These are phyloP conservation scores for Panicum hallii DNA, from an alignment of 202 grass and related monocot species.

Conservation along the genomic window DNA sequence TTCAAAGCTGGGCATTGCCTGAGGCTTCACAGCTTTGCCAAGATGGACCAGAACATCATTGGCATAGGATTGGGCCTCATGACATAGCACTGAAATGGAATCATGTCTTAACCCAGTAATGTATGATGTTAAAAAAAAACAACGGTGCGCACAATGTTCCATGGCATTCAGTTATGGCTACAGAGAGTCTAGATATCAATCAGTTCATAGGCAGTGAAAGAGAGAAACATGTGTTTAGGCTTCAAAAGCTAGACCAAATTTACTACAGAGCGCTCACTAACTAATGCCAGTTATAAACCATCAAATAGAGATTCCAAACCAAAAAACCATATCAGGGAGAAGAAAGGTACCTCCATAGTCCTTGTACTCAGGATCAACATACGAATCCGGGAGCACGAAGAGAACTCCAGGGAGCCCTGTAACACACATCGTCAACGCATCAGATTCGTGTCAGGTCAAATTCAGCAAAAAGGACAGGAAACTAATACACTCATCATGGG, in stretches of 20 bases:
- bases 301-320: neutral
- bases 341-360: constrained; percentile 79
- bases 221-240: too few species aligned
- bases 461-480: neutral
- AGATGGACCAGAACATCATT: constrained; percentile 50
- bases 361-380: constrained; percentile 84
- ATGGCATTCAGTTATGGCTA: neutral
- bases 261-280: neutral
- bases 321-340: neutral
- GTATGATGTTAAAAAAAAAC: too few species aligned
- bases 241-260: neutral
- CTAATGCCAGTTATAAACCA: neutral
- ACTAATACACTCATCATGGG: neutral
- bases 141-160: neutral
- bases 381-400: constrained; percentile 90
- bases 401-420: constrained; percentile 84
- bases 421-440: constrained; percentile 2
- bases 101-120: neutral
- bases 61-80: neutral
- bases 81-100: neutral
- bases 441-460: neutral
- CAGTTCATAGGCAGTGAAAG: neutral
- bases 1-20: constrained; percentile 70
- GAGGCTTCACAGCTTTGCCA: constrained; percentile 60
- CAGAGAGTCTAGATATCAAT: neutral